Evolutionary conservation across 2,329 filamentous ascomycete species (phyloP), one percentile per base, ranked within the genome.

Genomic region (Plectosphaerella cucumerina): DNA sequence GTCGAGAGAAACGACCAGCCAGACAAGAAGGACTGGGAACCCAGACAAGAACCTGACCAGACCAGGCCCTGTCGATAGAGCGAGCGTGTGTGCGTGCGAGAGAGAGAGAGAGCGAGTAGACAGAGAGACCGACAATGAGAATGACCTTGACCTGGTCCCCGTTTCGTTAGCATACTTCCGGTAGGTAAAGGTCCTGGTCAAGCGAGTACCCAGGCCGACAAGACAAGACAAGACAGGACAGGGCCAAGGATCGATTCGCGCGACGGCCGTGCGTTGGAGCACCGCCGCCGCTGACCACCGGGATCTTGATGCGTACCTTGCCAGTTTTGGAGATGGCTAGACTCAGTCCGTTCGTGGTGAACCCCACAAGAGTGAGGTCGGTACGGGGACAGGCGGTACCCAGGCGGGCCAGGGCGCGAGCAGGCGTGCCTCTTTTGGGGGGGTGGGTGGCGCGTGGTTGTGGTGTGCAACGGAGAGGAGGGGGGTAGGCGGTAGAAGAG

Each of bases 341-440:
- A 17, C 35, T 35, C 33, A 48, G 47, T 48, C 47, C 47, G 35
- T 31, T 50, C 44, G 45, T 51, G 52, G 50, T 54, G 39, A 50
- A 54, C 52, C 45, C 54, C 53, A 56, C 52, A 53, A 50, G 26
- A 20, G 3, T 21, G 33, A 20, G 17, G 37, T 21, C 41, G 47
- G 47, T 39, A 48, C 47, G 47, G 47, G 47, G 22, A 48, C 21
- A 35, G 20, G 47, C 23, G 47, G 47, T 42, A 42, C 47, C 54
- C 52, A 52, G 54, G 53, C 53, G 48, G 47, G 53, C 53, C 53
- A 55, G 50, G 53, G 41, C 23, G 23, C 23, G 23, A 26, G 23
- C 23, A 41, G 47, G 50, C 50, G 44, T 39, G 52, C 46, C 50
- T 50, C 39, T 52, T 50, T 54, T 54, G 52, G 52, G 50, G 50